Conservation (phyloP, 1,139 yeast species). For the Pneumocystis jirovecii region DNA sequence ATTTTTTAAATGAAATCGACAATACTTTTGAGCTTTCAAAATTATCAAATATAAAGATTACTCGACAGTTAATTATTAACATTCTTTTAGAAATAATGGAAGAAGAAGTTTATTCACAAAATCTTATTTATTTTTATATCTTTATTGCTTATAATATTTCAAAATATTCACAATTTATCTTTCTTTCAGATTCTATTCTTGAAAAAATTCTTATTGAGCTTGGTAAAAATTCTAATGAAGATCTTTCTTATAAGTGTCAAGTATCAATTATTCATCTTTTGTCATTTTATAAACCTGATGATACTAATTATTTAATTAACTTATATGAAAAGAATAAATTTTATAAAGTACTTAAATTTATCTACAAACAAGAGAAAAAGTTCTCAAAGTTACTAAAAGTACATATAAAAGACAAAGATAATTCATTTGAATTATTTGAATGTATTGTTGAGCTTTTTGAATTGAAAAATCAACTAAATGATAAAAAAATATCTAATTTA, state of each 20-base stretch:
- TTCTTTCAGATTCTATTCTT: conserved; percentile 46
- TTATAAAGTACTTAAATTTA: conserved; percentile 41
- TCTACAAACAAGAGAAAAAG: conserved; percentile 41
- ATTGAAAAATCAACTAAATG: conserved; percentile 5
- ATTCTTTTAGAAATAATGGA: conserved; percentile 39
- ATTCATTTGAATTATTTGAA: conserved; percentile 17
- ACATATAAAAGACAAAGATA: conserved; percentile 22
- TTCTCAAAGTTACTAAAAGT: conserved; percentile 37
- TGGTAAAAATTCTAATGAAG: conserved; percentile 30
- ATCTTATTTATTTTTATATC: conserved; percentile 38
- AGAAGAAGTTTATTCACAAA: conserved; percentile 24
- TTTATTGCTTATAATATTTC: conserved; percentile 66
- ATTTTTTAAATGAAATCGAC: conserved; percentile 36
- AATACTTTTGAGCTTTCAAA: conserved; percentile 9
- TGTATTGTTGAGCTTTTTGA: conserved; percentile 21
- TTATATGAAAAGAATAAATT: conserved; percentile 40
- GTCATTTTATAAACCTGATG: conserved; percentile 44
- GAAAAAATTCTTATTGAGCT: conserved; percentile 36
- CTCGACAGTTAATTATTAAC: conserved; percentile 53
- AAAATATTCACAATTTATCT: conserved; percentile 62
- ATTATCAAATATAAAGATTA: conserved; percentile 26
- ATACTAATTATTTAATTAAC: conserved; percentile 33
- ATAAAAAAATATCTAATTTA: conserved; percentile 8
- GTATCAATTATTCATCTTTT: conserved; percentile 55
- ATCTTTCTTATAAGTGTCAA: conserved; percentile 46